Percentiles rank a stretch among this genome's conserved stretches.
These are phyloP conservation scores for Metarhizium rileyi DNA, from an alignment of 2,329 filamentous ascomycete genomes.

Conservation along the genomic window DNA sequence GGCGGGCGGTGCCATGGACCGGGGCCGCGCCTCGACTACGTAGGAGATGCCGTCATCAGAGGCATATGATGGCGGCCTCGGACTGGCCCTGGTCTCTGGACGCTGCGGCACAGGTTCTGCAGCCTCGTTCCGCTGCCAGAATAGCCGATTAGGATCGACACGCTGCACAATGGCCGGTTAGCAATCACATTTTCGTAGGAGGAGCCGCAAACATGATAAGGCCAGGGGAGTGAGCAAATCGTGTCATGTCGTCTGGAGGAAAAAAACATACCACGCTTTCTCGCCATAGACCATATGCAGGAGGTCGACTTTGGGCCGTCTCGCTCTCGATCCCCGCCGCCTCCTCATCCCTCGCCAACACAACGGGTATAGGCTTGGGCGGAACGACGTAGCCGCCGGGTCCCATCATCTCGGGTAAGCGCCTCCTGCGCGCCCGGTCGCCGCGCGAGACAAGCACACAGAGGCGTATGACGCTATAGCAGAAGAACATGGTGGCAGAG, in stretches of 20 bases:
- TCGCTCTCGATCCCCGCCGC: constrained; percentile 46
- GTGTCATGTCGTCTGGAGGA: too few species aligned
- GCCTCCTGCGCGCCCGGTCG: constrained; percentile 17
- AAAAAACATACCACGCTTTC: constrained; percentile 63
- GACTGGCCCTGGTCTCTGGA: constrained; percentile 18
- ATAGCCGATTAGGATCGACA: constrained; percentile 70
- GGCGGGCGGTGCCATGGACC: constrained; percentile 46
- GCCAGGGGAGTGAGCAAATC: too few species aligned
- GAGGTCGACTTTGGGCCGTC: constrained; percentile 53
- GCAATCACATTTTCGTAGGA: too few species aligned
- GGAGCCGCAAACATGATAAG: too few species aligned
- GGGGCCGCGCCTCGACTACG: constrained; percentile 55
- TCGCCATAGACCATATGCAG: constrained; percentile 79
- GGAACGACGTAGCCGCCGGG: constrained; percentile 62
- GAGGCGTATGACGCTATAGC: constrained; percentile 65
- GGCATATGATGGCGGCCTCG: constrained; percentile 63
- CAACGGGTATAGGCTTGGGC: constrained; percentile 63
- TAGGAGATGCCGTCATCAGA: constrained; percentile 69
- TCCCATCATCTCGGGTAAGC: constrained; percentile 35
- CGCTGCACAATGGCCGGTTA: constrained; percentile 33
- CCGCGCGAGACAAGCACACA: constrained; percentile 53
- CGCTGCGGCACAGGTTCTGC: constrained; percentile 15
- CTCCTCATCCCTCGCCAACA: constrained; percentile 66
- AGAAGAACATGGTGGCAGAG: constrained; percentile 67
- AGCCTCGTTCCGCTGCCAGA: constrained; percentile 61